phyloP scores from a whole-genome alignment of 768 basidiomycete genomes.

The Termitomyces sp. region DNA sequence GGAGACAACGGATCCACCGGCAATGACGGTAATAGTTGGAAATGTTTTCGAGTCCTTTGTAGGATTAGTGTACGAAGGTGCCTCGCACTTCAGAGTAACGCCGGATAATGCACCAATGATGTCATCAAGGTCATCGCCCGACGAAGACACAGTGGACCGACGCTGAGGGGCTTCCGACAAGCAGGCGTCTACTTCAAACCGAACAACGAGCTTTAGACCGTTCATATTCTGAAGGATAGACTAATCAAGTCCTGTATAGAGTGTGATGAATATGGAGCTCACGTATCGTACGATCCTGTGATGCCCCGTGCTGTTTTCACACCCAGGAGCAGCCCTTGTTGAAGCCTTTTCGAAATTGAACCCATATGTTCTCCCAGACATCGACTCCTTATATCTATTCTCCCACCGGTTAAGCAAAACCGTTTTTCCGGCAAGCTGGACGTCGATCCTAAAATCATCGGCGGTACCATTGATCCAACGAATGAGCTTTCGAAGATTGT shows the following conservation, averaged over 20 bases:
- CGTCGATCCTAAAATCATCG: slow-evolving; percentile 62
- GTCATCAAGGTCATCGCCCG: slow-evolving; percentile 25
- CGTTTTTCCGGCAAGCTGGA: slow-evolving; percentile 57
- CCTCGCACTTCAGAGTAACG: slow-evolving; percentile 20
- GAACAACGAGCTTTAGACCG: slow-evolving; percentile 51
- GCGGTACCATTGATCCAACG: slow-evolving; percentile 43
- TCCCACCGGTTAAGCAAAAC: slow-evolving; percentile 61
- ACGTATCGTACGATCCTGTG: slow-evolving; percentile 63
- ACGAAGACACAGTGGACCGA: background rate
- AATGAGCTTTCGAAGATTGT: slow-evolving; percentile 56
- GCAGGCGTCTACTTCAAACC: slow-evolving; percentile 53
- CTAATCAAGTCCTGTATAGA: background rate
- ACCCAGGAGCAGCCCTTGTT: slow-evolving; percentile 41
- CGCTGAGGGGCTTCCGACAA: slow-evolving; percentile 15
- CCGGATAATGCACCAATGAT: slow-evolving; percentile 26
- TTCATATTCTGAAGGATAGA: slow-evolving; percentile 41
- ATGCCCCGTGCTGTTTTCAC: slow-evolving; percentile 48
- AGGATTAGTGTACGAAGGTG: slow-evolving; percentile 11
- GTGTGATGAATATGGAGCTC: slow-evolving; percentile 16
- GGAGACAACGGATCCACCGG: slow-evolving; percentile 27
- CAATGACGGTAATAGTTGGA: slow-evolving; percentile 17
- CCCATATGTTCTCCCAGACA: slow-evolving; percentile 43
- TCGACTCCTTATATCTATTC: slow-evolving; percentile 25
- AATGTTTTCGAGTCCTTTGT: slow-evolving; percentile 5
- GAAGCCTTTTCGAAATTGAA: slow-evolving; percentile 56